Percentiles rank a stretch among this genome's conserved stretches.
Evolutionary conservation across 495 filamentous ascomycete genomes (phyloP).

Genomic region (Penicillium simplicissimum): DNA sequence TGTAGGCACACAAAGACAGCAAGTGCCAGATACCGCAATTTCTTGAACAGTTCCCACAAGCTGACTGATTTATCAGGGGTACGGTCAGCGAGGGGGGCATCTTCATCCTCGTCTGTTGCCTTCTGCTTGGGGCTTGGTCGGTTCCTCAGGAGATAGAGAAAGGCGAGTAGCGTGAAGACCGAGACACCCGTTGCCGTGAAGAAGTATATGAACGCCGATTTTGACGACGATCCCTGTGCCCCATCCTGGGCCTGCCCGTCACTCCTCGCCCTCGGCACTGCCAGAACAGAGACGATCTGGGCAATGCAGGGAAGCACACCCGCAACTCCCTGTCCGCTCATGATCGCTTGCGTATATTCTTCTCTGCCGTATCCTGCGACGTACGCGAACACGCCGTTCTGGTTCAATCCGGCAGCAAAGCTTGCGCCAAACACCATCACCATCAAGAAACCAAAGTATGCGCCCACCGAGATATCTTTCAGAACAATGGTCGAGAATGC

Average conservation of each 20-base stretch:
- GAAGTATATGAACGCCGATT: constrained; percentile 87
- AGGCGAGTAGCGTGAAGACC: constrained; percentile 55
- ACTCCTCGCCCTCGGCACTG: constrained; percentile 47
- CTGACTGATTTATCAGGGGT: constrained; percentile 54
- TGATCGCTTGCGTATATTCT: constrained; percentile 92
- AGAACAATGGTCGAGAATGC: constrained; percentile 75
- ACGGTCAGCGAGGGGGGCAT: constrained; percentile 9
- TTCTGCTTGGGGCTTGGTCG: constrained; percentile 34
- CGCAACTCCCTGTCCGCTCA: constrained; percentile 91
- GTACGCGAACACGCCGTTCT: constrained; percentile 94
- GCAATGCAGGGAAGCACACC: constrained; percentile 88
- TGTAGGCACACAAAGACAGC: constrained; percentile 77
- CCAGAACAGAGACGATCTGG: constrained; percentile 78
- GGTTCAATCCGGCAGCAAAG: constrained; percentile 78
- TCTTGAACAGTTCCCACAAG: constrained; percentile 65
- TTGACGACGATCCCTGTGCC: constrained; percentile 47
- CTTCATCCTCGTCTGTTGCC: constrained; percentile 21
- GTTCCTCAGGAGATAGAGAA: constrained; percentile 55
- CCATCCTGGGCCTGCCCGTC: constrained; percentile 18
- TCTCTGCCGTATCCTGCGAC: constrained; percentile 78
- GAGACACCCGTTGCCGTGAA: constrained; percentile 76
- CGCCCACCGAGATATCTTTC: constrained; percentile 54
- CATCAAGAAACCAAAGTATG: constrained; percentile 82
- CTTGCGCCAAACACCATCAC: constrained; percentile 77
- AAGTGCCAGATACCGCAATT: constrained; percentile 68